Percentiles rank a stretch among this genome's conserved stretches.
These are phyloP conservation scores for Hyphodiscus sp. DNA, from an alignment of 2,329 filamentous ascomycete genomes.

Conservation along the genomic window DNA sequence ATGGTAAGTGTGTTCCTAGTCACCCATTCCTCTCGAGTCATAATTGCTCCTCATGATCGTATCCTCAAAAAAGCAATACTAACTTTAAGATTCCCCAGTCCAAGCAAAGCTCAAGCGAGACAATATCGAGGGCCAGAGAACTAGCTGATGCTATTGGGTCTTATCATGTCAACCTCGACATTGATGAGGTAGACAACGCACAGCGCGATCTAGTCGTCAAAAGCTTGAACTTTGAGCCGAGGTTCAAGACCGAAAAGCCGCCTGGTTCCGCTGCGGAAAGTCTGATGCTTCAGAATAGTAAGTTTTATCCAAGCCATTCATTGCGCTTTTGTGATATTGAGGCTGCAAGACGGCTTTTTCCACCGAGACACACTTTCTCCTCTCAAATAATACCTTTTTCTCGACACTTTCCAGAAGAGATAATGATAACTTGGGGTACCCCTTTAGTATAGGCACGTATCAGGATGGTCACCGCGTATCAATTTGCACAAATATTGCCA, in stretches of 20 bases:
- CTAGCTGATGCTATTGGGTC: slow-evolving; percentile 58
- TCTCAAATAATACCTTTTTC: no score
- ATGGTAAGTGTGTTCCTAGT: slow-evolving; percentile 48
- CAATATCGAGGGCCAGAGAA: slow-evolving; percentile 53
- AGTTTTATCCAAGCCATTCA: no score
- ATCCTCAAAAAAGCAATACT: no score
- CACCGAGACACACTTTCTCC: no score
- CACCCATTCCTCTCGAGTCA: neutral
- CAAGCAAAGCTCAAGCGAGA: slow-evolving; percentile 41
- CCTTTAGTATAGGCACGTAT: slow-evolving; percentile 43
- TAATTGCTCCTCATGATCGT: no score
- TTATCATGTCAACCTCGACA: slow-evolving; percentile 65
- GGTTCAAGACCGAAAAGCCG: slow-evolving; percentile 50
- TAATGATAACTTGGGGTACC: no score
- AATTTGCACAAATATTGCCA: slow-evolving; percentile 53
- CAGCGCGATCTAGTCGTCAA: slow-evolving; percentile 43
- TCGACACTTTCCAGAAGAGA: no score
- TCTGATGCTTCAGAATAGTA: slow-evolving; percentile 55
- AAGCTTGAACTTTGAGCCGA: slow-evolving; percentile 53
- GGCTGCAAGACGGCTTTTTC: no score
- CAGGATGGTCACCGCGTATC: slow-evolving; percentile 59
- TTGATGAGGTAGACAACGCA: slow-evolving; percentile 14
- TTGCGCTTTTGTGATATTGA: no score
- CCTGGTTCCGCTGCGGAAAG: slow-evolving; percentile 40
- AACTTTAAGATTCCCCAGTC: neutral